Conservation (phyloP, 2,329 filamentous ascomycete species). For the Pseudocercospora fuligena region DNA sequence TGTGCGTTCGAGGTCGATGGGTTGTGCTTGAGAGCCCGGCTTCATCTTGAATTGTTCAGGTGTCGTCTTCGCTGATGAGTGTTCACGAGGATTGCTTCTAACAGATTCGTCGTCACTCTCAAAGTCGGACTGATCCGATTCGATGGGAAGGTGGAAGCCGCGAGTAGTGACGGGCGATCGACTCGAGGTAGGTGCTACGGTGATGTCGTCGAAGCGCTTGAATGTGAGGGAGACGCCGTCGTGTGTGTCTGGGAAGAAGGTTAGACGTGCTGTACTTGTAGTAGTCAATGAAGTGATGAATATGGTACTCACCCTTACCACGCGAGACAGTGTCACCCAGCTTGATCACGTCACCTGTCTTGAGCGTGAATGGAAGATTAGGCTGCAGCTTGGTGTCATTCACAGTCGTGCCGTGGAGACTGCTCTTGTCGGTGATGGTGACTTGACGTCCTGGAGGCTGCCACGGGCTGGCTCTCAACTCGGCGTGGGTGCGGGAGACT, state of each 20-base stretch:
- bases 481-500: slow-evolving; percentile 43
- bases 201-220: slow-evolving; percentile 18
- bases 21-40: slow-evolving; percentile 31
- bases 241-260: slow-evolving; percentile 25
- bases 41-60: slow-evolving; percentile 33
- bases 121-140: slow-evolving; percentile 34
- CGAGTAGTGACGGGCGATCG: slow-evolving; percentile 12
- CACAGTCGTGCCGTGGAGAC: slow-evolving; percentile 43
- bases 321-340: slow-evolving; percentile 38
- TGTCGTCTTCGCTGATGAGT: slow-evolving; percentile 37
- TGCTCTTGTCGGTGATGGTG: slow-evolving; percentile 38
- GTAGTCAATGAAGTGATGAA: slow-evolving; percentile 3
- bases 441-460: slow-evolving; percentile 25
- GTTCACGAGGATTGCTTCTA: slow-evolving; percentile 18
- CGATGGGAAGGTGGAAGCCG: slow-evolving; percentile 31
- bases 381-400: slow-evolving; percentile 37
- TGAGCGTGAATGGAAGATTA: slow-evolving; percentile 26
- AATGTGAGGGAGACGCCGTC: slow-evolving; percentile 36
- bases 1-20: slow-evolving; percentile 29
- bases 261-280: slow-evolving; percentile 2
- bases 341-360: slow-evolving; percentile 38
- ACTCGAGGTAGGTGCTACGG: slow-evolving; percentile 10
- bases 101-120: slow-evolving; percentile 30
- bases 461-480: slow-evolving; percentile 29
- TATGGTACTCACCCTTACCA: slow-evolving; percentile 31